Conservation (phyloP, 2,329 filamentous ascomycete genomes). For the Trichoderma guizhouense region DNA sequence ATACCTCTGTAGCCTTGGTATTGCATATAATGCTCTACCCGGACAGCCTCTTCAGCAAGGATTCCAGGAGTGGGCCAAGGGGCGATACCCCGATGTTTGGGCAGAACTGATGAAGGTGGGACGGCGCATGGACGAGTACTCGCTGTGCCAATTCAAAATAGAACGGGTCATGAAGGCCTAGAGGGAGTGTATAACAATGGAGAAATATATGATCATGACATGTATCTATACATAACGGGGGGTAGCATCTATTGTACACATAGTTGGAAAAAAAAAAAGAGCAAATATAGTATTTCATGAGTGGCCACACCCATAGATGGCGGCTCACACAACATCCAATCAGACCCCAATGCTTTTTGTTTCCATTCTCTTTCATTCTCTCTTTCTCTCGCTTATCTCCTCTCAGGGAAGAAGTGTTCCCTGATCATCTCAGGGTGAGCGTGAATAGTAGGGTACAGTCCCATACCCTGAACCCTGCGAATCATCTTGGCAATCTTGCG, state of each 20-base stretch:
- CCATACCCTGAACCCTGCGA: conserved; percentile 80
- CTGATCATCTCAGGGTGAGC: conserved; percentile 77
- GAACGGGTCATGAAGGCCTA: conserved; percentile 47
- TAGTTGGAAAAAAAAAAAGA: conserved; percentile 9
- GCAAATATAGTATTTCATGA: background rate
- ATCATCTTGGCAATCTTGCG: conserved; percentile 91
- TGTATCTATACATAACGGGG: conserved; percentile 36
- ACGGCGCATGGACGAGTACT: conserved; percentile 42
- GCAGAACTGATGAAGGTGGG: conserved; percentile 57
- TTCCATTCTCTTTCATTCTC: background rate
- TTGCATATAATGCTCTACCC: conserved; percentile 71
- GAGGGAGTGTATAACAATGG: conserved; percentile 33
- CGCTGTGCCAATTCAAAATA: conserved; percentile 49
- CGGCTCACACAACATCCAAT: background rate
- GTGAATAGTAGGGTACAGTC: conserved; percentile 88
- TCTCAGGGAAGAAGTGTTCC: conserved; percentile 32
- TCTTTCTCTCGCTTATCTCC: conserved; percentile 2
- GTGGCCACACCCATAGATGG: background rate
- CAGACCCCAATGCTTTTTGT: background rate
- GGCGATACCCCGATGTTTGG: conserved; percentile 68
- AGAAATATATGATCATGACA: conserved; percentile 22
- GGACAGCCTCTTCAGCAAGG: conserved; percentile 62
- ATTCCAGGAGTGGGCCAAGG: conserved; percentile 71
- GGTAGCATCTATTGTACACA: conserved; percentile 37
- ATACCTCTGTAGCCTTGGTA: conserved; percentile 58